phyloP scores from a whole-genome alignment of 176 grass and related monocot genomes.

The Neostapfia colusana region DNA sequence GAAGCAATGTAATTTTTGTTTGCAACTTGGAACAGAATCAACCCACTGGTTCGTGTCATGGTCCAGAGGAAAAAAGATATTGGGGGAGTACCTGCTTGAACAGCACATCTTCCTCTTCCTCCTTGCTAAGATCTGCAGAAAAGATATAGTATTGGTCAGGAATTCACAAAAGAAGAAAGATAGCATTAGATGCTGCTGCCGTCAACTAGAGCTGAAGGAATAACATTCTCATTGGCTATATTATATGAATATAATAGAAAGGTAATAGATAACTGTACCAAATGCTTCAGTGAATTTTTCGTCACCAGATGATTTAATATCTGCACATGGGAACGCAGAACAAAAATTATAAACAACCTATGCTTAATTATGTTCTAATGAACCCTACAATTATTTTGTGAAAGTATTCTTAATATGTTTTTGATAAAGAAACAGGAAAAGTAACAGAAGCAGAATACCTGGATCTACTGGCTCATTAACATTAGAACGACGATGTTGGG shows the following conservation, averaged over 20 bases:
- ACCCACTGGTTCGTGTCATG: neutral
- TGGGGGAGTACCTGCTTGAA: slow-evolving; percentile 73
- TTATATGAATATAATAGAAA: slow-evolving; percentile 6
- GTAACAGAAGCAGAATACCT: slow-evolving; percentile 40
- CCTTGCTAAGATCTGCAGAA: slow-evolving; percentile 77
- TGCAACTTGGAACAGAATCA: neutral
- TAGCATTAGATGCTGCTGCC: neutral
- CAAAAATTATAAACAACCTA: neutral
- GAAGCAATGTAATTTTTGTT: slow-evolving; percentile 9
- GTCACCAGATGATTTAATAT: slow-evolving; percentile 67
- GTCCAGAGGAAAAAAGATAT: neutral
- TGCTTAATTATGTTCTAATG: neutral
- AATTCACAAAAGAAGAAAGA: neutral
- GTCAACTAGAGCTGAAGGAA: slow-evolving; percentile 21
- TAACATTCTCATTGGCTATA: slow-evolving; percentile 4
- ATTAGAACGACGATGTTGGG: slow-evolving; percentile 61
- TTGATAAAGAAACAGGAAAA: slow-evolving; percentile 9
- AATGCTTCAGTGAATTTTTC: slow-evolving; percentile 85
- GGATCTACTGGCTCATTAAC: slow-evolving; percentile 46
- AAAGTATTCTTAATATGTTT: too few species aligned
- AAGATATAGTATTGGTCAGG: slow-evolving; percentile 18
- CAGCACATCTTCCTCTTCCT: slow-evolving; percentile 87
- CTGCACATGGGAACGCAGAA: slow-evolving; percentile 47
- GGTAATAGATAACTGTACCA: slow-evolving; percentile 52
- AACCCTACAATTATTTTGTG: neutral